Evolutionary conservation across 1,284 basidiomycete genomes (phyloP).

Genomic region (Sutorius eximius): DNA sequence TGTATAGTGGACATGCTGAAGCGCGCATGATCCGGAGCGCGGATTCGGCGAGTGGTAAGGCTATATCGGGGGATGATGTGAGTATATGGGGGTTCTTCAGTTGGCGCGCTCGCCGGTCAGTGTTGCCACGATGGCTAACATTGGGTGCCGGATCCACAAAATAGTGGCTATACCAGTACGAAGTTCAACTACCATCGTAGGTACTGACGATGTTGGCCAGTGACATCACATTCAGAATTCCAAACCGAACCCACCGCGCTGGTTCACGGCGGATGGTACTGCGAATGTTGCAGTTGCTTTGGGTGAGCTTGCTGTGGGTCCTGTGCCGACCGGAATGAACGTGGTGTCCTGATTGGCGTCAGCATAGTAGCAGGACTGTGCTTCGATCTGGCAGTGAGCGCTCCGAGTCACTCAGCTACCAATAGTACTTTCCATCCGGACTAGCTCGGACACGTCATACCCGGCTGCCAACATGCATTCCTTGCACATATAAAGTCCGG

Average conservation of each 20-base stretch:
- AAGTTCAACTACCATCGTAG: neutral
- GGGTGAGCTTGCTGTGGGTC: constrained; percentile 4
- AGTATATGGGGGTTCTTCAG: neutral
- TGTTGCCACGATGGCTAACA: neutral
- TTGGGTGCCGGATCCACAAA: neutral
- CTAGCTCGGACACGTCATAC: constrained; percentile 18
- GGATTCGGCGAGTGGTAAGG: neutral
- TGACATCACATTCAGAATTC: constrained; percentile 9
- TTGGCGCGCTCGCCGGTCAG: neutral
- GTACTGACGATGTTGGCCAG: neutral
- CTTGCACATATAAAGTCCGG: constrained; percentile 17
- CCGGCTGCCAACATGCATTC: constrained; percentile 3
- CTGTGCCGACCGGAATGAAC: constrained; percentile 1
- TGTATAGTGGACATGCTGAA: too few relatives aligned
- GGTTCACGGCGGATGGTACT: neutral
- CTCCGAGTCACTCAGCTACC: neutral
- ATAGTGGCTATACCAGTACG: neutral
- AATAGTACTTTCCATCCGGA: constrained; percentile 9
- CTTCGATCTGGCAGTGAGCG: neutral
- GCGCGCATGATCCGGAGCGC: neutral
- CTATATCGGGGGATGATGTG: neutral
- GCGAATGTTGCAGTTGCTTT: neutral
- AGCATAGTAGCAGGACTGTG: neutral
- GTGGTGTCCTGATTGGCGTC: neutral
- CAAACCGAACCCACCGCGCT: constrained; percentile 8